phyloP scores from a whole-genome alignment of 2,329 filamentous ascomycete genomes.

The Colletotrichum coccodes region DNA sequence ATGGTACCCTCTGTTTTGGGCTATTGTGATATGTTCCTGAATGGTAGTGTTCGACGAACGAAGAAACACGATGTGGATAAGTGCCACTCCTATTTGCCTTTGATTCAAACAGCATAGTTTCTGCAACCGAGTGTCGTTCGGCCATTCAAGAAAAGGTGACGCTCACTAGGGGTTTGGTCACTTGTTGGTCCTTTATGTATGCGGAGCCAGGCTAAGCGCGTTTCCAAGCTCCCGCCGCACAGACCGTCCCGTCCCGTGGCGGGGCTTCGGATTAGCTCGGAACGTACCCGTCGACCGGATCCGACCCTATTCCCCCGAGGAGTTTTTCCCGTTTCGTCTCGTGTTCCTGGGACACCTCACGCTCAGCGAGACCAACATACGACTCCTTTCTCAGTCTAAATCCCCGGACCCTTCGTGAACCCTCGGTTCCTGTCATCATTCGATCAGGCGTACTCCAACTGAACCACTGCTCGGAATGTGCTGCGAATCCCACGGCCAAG shows the following conservation, averaged over 20 bases:
- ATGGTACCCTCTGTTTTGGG: no score
- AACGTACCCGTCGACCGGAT: background rate
- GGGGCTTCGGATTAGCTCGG: conserved; percentile 9
- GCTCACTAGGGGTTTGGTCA: no score
- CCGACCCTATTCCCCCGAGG: background rate
- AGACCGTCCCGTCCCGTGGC: background rate
- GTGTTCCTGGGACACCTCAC: conserved; percentile 1
- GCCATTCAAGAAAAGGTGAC: no score
- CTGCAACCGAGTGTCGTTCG: no score
- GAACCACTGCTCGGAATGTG: background rate
- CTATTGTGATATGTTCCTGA: no score
- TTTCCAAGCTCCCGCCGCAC: conserved; percentile 2
- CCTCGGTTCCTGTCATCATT: background rate
- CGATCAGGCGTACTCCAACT: background rate
- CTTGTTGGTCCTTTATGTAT: no score
- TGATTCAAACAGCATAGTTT: no score
- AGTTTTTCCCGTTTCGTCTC: conserved; percentile 27
- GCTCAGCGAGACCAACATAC: background rate
- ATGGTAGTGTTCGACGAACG: no score
- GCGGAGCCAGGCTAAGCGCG: no score
- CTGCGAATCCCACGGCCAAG: background rate
- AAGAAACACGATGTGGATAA: no score
- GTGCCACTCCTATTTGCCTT: no score
- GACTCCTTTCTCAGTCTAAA: background rate
- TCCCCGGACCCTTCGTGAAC: background rate